A percentile compares a stretch with the other conserved stretches of the same genome.
phyloP scores from a whole-genome alignment of 2,329 filamentous ascomycete genomes.

The Chrysoporthe deuterocubensis region DNA sequence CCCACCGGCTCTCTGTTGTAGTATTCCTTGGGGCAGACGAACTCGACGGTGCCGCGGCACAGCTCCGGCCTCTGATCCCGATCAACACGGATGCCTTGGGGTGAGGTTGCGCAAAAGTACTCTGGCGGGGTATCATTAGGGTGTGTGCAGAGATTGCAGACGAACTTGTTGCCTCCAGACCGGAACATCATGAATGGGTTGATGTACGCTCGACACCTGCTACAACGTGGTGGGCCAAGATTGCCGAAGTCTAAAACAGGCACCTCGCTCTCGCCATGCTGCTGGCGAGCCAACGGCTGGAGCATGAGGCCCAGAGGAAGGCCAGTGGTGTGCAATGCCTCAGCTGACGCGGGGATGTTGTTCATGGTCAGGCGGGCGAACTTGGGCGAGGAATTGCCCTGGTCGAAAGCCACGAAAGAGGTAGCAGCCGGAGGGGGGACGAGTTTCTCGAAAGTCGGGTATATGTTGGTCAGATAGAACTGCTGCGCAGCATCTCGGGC shows the following conservation, averaged over 20 bases:
- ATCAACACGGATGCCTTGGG: conserved; percentile 84
- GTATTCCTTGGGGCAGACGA: conserved; percentile 96
- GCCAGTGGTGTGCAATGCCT: conserved; percentile 78
- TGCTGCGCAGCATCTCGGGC: conserved; percentile 82
- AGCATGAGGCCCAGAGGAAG: conserved; percentile 86
- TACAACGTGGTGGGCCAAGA: conserved; percentile 84
- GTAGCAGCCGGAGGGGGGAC: conserved; percentile 86
- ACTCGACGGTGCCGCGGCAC: conserved; percentile 90
- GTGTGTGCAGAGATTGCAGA: conserved; percentile 97
- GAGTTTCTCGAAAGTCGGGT: conserved; percentile 94
- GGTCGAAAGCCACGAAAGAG: conserved; percentile 92
- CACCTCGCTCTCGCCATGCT: conserved; percentile 83
- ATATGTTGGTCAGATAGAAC: conserved; percentile 85
- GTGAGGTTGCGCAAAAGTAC: conserved; percentile 91
- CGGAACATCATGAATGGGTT: conserved; percentile 99
- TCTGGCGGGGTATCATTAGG: conserved; percentile 91
- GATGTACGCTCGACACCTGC: conserved; percentile 93
- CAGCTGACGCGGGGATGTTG: conserved; percentile 82
- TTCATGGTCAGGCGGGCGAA: conserved; percentile 90
- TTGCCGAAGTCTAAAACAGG: conserved; percentile 97
- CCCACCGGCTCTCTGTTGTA: conserved; percentile 94
- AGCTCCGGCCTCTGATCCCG: conserved; percentile 88
- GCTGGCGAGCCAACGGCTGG: conserved; percentile 83
- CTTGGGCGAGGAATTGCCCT: conserved; percentile 95
- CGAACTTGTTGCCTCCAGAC: conserved; percentile 91